These are phyloP conservation scores for Pyracantha coccinea DNA, from an alignment of 331 rosid species.

Conservation along the genomic window DNA sequence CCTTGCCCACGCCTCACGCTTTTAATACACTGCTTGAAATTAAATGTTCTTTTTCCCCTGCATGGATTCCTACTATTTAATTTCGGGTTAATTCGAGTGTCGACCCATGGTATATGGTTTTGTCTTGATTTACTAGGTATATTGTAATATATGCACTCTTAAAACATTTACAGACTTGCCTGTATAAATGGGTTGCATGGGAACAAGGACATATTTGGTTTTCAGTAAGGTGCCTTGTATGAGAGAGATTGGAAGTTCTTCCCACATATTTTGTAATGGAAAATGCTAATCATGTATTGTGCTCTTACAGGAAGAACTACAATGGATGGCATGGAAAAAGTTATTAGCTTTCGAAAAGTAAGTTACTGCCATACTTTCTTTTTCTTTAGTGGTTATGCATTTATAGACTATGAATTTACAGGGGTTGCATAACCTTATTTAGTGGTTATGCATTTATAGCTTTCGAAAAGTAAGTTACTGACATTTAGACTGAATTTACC, in stretches of 20 bases:
- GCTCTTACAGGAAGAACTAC: slow-evolving; percentile 80
- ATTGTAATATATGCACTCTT: neutral
- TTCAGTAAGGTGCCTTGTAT: neutral
- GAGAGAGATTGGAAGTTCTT: neutral
- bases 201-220: neutral
- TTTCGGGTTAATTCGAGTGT: neutral
- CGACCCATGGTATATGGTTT: neutral
- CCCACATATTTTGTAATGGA: neutral
- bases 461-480: no score
- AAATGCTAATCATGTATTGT: slow-evolving; percentile 7
- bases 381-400: neutral
- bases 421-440: no score
- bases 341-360: slow-evolving; percentile 87
- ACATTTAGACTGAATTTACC: no score
- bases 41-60: neutral
- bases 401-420: neutral
- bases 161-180: neutral
- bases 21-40: neutral
- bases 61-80: neutral
- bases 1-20: no score
- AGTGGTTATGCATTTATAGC: no score
- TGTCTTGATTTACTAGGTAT: neutral
- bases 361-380: slow-evolving; percentile 10
- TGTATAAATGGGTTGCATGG: neutral
- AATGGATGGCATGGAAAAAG: slow-evolving; percentile 86